Percentiles rank a stretch among this genome's conserved stretches.
Conservation (phyloP, 164 flowering plant species). For the Sextonia rubra region DNA sequence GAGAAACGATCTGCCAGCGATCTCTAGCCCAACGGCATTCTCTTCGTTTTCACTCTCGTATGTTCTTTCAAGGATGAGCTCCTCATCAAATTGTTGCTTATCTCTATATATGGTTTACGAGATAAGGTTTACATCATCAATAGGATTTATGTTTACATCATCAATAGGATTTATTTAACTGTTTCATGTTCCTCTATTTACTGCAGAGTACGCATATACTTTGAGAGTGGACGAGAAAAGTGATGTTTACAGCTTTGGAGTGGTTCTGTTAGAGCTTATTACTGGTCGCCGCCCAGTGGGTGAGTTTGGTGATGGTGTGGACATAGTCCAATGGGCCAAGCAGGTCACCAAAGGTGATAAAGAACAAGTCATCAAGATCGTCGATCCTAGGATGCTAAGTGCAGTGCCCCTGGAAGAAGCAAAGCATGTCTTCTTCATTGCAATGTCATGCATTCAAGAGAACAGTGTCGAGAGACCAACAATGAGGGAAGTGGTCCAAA, state of each 20-base stretch:
- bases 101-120: too few relatives aligned
- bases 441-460: constrained; percentile 60
- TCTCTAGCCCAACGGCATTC: too few relatives aligned
- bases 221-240: constrained; percentile 95
- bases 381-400: constrained; percentile 40
- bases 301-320: constrained; percentile 96
- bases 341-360: constrained; percentile 38
- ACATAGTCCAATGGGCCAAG: constrained; percentile 94
- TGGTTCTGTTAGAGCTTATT: constrained; percentile 77
- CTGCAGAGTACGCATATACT: constrained; percentile 91
- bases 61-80: too few relatives aligned
- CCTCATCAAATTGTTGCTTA: too few relatives aligned
- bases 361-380: constrained; percentile 47
- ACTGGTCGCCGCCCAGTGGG: constrained; percentile 89
- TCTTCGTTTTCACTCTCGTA: too few relatives aligned
- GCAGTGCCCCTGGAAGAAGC: constrained; percentile 42
- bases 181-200: too few relatives aligned
- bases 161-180: too few relatives aligned
- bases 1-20: too few relatives aligned
- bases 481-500: constrained; percentile 78
- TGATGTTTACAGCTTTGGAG: constrained; percentile 96
- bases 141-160: too few relatives aligned
- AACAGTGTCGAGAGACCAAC: constrained; percentile 62
- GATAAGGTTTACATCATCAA: too few relatives aligned
- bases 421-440: constrained; percentile 59